Evolutionary conservation across 306 rosid genomes (phyloP), one percentile per base, ranked within the genome.

Genomic region (Medicago ruthenica): DNA sequence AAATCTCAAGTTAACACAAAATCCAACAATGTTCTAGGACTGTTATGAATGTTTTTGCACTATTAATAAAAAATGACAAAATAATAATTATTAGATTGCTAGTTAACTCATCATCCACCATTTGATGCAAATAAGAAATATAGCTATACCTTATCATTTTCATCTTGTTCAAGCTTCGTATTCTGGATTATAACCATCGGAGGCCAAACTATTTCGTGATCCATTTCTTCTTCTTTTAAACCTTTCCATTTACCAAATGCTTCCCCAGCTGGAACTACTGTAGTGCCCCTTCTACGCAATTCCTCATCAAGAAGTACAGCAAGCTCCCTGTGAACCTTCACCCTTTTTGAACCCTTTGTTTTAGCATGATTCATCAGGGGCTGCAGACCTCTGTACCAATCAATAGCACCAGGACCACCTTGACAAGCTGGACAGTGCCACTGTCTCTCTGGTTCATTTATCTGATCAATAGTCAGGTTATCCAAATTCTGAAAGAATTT

Each of bases 391-490:
- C 84, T 82, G 70, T 76, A 93, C 98, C 98, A 89, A 59, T 93
- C 97, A 81, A 93, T 93, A 71, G 98, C 79, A 70, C 98, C 98
- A 41, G 98, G 98, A 36, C 98, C 97, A 55, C 85, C 73, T 84
- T 90, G 89, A 80, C 98, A 93, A 60, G 97, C 95, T 22, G 97
- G 89, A 69, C 97, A 93, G 61, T 93, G 98, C 98, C 98, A 93
- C 89, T 86, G 93, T 86, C 97, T 85, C 41, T 74, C 90, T 4
- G 95, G 91, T 18, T 93, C 89, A 60, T 62, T 84, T 4, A 93
- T 83, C 70, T 87, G 83, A 3, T 71, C 88, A 36, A 84, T 54
- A 15, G 91, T 76, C 77, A 93, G 74, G 54, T 59, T 60, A 62
- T 93, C 92, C 84, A 93, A 76, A 53, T 68, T 80, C 64, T 73